These are phyloP conservation scores for Straminergon stramineum DNA, from an alignment of 225 moss, liverwort and hornwort genomes.

Conservation along the genomic window DNA sequence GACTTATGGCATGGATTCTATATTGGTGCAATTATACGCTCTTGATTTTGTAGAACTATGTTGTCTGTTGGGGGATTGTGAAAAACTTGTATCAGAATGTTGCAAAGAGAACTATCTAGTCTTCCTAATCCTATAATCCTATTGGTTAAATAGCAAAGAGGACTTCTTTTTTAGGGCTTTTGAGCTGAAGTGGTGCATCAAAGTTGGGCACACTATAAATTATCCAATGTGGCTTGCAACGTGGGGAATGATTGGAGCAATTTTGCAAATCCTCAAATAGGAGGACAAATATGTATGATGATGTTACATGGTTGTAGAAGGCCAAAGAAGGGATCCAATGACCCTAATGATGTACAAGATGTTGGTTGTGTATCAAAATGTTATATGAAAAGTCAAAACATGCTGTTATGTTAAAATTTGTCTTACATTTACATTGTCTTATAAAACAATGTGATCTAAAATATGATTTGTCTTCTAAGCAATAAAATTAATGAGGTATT, in stretches of 20 bases:
- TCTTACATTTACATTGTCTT: no score
- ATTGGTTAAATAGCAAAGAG: background rate
- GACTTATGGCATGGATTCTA: background rate
- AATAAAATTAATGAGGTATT: no score
- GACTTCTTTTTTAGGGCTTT: background rate
- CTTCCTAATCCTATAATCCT: background rate
- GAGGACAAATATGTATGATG: background rate
- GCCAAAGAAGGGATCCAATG: background rate
- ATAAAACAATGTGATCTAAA: no score
- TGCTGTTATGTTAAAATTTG: no score
- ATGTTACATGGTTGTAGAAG: background rate
- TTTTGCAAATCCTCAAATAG: background rate
- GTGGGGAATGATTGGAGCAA: background rate
- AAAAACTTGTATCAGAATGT: background rate
- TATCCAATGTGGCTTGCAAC: background rate
- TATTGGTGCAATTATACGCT: background rate
- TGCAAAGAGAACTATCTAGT: background rate
- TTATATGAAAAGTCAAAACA: no score
- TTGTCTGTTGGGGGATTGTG: background rate
- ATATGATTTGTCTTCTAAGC: no score
- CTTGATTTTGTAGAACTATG: background rate
- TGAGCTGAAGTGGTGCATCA: background rate
- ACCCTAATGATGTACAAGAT: no score
- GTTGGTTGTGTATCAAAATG: no score
- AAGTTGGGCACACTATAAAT: background rate